phyloP scores from a whole-genome alignment of 1,139 yeast genomes.

The Magnusiomyces tetraspermus region DNA sequence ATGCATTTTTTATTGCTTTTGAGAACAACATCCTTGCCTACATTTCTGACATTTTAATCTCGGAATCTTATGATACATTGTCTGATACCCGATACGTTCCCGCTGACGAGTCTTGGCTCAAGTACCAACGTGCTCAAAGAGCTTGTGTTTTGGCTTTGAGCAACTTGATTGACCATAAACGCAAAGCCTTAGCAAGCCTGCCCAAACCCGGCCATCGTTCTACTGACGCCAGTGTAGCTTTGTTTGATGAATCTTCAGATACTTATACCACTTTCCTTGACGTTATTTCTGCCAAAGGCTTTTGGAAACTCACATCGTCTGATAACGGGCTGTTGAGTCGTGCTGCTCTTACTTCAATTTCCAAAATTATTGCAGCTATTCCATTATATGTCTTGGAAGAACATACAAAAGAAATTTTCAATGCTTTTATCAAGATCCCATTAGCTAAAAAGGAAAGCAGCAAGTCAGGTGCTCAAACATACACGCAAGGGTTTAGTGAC shows the following conservation, averaged over 20 bases:
- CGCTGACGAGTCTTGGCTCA: slow-evolving; percentile 57
- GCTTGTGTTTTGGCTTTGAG: slow-evolving; percentile 45
- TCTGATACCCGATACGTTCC: slow-evolving; percentile 69
- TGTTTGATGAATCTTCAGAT: background rate
- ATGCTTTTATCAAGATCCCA: slow-evolving; percentile 1
- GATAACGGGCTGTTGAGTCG: background rate
- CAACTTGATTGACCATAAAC: slow-evolving; percentile 29
- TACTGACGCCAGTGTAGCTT: background rate
- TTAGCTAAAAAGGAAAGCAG: background rate
- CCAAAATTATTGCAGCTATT: background rate
- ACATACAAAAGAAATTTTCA: slow-evolving; percentile 1
- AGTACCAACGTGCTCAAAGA: slow-evolving; percentile 51
- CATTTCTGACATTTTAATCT: slow-evolving; percentile 42
- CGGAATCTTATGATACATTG: slow-evolving; percentile 53
- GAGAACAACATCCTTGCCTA: slow-evolving; percentile 47
- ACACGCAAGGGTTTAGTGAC: background rate
- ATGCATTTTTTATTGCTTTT: slow-evolving; percentile 54
- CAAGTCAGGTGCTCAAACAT: background rate
- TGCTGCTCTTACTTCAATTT: background rate
- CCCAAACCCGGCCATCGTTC: background rate
- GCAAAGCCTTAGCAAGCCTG: background rate
- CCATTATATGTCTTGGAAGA: background rate
- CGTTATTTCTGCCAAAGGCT: background rate
- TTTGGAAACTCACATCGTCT: slow-evolving; percentile 4
- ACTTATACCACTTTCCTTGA: background rate